Conservation (phyloP, 805 yeast species). For the Scheffersomyces lignosus region DNA sequence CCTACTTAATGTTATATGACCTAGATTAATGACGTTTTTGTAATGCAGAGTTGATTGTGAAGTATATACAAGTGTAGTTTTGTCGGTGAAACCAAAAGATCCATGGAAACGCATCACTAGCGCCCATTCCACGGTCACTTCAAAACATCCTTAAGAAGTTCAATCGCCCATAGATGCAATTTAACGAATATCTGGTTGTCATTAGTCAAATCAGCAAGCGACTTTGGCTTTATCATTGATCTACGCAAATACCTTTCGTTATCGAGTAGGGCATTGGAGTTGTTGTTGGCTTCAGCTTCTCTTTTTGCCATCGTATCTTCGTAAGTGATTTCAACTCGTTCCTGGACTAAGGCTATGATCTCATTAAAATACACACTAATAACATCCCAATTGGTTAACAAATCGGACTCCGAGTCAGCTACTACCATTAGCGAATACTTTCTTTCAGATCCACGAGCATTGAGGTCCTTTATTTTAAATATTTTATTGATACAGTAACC, state of each 20-base stretch:
- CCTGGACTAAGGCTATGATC: constrained; percentile 18
- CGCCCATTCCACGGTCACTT: too few species aligned
- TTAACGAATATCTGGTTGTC: constrained; percentile 56
- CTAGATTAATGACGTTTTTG: background rate
- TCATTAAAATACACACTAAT: constrained; percentile 39
- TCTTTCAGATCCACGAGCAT: constrained; percentile 75
- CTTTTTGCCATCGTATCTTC: constrained; percentile 16
- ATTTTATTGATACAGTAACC: constrained; percentile 62
- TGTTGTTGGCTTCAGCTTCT: constrained; percentile 18
- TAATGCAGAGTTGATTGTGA: too few species aligned
- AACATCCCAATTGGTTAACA: constrained; percentile 57
- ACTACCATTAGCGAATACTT: constrained; percentile 62
- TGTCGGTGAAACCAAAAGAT: too few species aligned
- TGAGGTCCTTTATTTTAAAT: constrained; percentile 61
- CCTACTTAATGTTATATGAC: too few species aligned
- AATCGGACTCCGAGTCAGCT: constrained; percentile 50
- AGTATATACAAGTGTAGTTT: too few species aligned
- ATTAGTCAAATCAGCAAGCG: constrained; percentile 53
- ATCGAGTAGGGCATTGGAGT: constrained; percentile 14
- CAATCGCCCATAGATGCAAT: constrained; percentile 65
- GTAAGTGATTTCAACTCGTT: constrained; percentile 13
- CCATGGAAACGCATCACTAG: too few species aligned
- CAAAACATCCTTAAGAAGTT: constrained; percentile 39
- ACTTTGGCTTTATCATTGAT: constrained; percentile 53
- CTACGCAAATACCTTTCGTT: constrained; percentile 60